Percentiles rank a stretch among this genome's conserved stretches.
Conservation (phyloP, 106 monocot species). For the Dendrobium huoshanense region DNA sequence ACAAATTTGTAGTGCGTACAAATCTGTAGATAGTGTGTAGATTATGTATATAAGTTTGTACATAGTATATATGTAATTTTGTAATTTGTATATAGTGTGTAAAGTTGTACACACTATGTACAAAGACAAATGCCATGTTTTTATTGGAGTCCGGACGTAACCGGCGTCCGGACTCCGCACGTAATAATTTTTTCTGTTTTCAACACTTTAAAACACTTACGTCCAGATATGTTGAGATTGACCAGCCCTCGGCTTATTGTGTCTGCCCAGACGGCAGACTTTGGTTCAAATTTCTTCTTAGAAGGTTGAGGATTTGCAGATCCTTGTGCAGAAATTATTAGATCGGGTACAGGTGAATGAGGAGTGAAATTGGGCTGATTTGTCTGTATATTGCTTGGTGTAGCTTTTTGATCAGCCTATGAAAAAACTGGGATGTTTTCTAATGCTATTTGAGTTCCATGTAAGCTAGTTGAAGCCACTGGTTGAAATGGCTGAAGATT, state of each 20-base stretch:
- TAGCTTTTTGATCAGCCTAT: neutral
- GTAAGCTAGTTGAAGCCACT: neutral
- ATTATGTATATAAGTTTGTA: too few relatives aligned
- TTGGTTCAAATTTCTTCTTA: constrained; percentile 81
- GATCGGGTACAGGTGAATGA: constrained; percentile 4
- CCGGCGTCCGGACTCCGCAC: too few relatives aligned
- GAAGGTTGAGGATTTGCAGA: constrained; percentile 26
- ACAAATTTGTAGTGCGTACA: too few relatives aligned
- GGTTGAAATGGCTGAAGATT: neutral
- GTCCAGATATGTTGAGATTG: constrained; percentile 91
- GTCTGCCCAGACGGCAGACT: constrained; percentile 90
- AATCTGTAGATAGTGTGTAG: too few relatives aligned
- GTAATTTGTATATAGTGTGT: too few relatives aligned
- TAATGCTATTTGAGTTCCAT: too few relatives aligned
- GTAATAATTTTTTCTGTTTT: too few relatives aligned
- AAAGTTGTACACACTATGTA: too few relatives aligned
- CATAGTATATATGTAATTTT: too few relatives aligned
- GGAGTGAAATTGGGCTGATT: neutral
- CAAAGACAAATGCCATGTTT: too few relatives aligned
- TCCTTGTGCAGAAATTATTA: constrained; percentile 8
- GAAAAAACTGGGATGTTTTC: neutral
- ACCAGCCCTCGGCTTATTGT: constrained; percentile 86
- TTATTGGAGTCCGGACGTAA: too few relatives aligned
- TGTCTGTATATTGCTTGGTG: constrained; percentile 9
- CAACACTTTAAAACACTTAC: constrained; percentile 45